A percentile compares a stretch with the other conserved stretches of the same genome.
Conservation (phyloP, 2,329 filamentous ascomycete genomes). For the Beauveria sp. region DNA sequence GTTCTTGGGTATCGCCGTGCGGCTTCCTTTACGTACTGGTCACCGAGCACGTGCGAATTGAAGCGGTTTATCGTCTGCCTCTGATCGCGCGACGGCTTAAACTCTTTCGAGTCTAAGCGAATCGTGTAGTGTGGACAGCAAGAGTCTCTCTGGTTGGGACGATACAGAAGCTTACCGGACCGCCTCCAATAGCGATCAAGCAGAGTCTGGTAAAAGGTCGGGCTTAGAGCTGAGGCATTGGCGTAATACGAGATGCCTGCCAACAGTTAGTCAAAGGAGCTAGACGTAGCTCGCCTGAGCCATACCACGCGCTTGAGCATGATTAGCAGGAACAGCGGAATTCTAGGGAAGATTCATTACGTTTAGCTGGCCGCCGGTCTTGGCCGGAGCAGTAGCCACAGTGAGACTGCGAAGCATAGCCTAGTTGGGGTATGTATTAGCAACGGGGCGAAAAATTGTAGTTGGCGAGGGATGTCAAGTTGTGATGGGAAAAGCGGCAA, state of each 20-base stretch:
- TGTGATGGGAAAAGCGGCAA: not conserved
- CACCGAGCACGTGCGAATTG: conserved; percentile 62
- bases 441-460: too few species aligned
- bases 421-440: conserved; percentile 21
- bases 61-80: conserved; percentile 70
- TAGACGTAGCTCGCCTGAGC: not conserved
- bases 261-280: not conserved
- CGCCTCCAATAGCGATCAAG: conserved; percentile 73
- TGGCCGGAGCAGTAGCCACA: conserved; percentile 46
- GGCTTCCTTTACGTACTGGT: conserved; percentile 56
- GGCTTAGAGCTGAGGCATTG: conserved; percentile 50
- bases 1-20: conserved; percentile 58
- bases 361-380: conserved; percentile 44
- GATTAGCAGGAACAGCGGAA: not conserved
- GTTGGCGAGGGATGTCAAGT: not conserved
- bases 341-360: conserved; percentile 17
- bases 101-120: conserved; percentile 57
- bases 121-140: conserved; percentile 93
- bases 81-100: conserved; percentile 63
- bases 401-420: conserved; percentile 43
- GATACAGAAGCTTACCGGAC: conserved; percentile 64
- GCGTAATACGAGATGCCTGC: conserved; percentile 69
- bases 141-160: conserved; percentile 67
- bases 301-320: not conserved
- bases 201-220: conserved; percentile 62